Evolutionary conservation across 2,329 filamentous ascomycete species (phyloP).

Genomic region (Exophiala oligosperma): DNA sequence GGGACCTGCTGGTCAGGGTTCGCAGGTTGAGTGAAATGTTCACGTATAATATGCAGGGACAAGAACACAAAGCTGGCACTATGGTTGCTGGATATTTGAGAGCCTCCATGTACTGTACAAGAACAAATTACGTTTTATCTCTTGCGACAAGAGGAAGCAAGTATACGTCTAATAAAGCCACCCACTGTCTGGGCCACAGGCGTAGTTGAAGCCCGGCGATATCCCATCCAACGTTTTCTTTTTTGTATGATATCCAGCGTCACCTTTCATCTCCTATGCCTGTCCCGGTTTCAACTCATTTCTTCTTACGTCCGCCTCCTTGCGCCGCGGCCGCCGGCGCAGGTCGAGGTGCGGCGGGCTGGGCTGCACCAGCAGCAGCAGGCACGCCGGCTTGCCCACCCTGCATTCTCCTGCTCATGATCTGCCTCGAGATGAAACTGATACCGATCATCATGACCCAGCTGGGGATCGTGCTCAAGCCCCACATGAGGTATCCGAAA

Average conservation of each 20-base stretch:
- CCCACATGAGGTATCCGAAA: conserved; percentile 58
- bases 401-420: conserved; percentile 48
- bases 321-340: conserved; percentile 8
- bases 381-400: not conserved
- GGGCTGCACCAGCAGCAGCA: conserved; percentile 2
- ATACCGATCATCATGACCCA: conserved; percentile 66
- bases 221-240: not conserved
- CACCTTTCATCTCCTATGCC: too few species aligned
- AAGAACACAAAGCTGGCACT: too few species aligned
- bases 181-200: not conserved
- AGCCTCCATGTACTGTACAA: not conserved
- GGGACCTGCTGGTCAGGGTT: conserved; percentile 16
- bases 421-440: conserved; percentile 59
- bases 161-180: not conserved
- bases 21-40: conserved; percentile 1
- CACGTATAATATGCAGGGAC: too few species aligned
- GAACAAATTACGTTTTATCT: not conserved
- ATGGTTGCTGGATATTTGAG: too few species aligned
- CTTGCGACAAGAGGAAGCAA: not conserved
- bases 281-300: conserved; percentile 6
- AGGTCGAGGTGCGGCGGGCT: conserved; percentile 9
- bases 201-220: not conserved
- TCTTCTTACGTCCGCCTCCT: conserved; percentile 27
- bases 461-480: conserved; percentile 58
- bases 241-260: not conserved